Evolutionary conservation across 1,139 yeast species (phyloP), one percentile per base, ranked within the genome.

Genomic region (Debaryomyces singareniensis): DNA sequence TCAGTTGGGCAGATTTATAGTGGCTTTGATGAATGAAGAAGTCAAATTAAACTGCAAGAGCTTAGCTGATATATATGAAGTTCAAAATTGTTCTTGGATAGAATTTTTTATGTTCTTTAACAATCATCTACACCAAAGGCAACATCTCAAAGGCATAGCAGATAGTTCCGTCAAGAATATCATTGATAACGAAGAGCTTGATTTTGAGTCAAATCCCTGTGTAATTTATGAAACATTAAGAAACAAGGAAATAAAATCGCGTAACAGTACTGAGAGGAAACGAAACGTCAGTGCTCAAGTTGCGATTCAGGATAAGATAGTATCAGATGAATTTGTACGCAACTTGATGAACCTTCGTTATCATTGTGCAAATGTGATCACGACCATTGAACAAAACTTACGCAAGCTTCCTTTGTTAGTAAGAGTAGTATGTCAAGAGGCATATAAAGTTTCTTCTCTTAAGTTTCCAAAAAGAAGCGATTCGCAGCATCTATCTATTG

Each of bases 121-220:
- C 45, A 69, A 71, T 37, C 66, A 71, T 32, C 69, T 81, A 4
- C 71, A 72, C 32, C 85, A 81, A 43, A 64, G 83, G 33, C 68
- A 68, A 31, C 63, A 70, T 21, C 62, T 81, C 29, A 69, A 73
- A 40, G 48, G 55, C 1, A 36, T 84, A 7, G 55, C 86, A 22
- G 75, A 79, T 0, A 69, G 75, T n/a, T 42, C 69, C 31, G 55
- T 71, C 25, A 44, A 53, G 20, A 63, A 54, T 29, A 62, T 75
- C n/a, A 56, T 73, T 5, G 78, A 75, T 12, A 61, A 72, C 34
- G 79, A 75, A 15, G 77, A 72, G 26, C 46, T 74, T 7, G 76
- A 75, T 36, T 74, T 86, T 44, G 96, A 89, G 47, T 78, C 91
- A 35, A 85, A 89, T 48, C 97, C 98, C 2, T 53, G 73, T 5